Evolutionary conservation across 176 grass and related monocot species (phyloP), one percentile per base, ranked within the genome.

Genomic region (Lolium perenne): DNA sequence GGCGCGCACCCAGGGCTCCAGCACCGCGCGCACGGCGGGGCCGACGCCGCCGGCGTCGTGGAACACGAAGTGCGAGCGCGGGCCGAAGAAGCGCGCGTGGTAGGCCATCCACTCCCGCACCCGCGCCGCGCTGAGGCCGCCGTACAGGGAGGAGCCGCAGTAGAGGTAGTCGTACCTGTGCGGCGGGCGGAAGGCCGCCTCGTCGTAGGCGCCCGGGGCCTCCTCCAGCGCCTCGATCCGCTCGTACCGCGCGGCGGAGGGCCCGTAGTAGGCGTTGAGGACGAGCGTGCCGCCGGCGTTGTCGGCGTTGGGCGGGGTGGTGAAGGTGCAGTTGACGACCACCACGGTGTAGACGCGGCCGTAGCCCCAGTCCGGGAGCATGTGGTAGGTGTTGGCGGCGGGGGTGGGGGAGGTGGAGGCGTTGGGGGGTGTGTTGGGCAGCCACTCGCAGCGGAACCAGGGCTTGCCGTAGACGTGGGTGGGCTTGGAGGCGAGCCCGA

Each of bases 321-420:
- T 22, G 90, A 99, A 99, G 4, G 97, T 99, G 92, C 97, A 99
- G 89, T 99, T 99, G 10, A 96, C 97, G 74, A 99, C 82, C 49
- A 99, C 94, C 20, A 93, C 92, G 20, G 97, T 96, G 90, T 99
- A 99, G 43, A 96, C 90, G 22, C 88, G 97, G 92, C 97, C 97
- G 85, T 99, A 99, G 83, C 97, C 97, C 97, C 97, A 99, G 87
- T 99, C 97, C 17, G 97, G 97, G 57, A 93, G 88, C 92, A 99
- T 96, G 84, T 91, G 90, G 88, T 94, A 99, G 10, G 94, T 78
- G 80, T 78, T 99, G 35, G 90, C 82, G 1, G 90, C 86, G 61
- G 86, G 86, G 38, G 88, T 80, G 15, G 69, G 85, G 82, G 16
- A 2, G 74, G 0, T 3, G 17, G 35, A 38, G 66, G 54, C 41